Evolutionary conservation across 345 rosid species (phyloP).

Genomic region (Eucalyptus dawsonii): DNA sequence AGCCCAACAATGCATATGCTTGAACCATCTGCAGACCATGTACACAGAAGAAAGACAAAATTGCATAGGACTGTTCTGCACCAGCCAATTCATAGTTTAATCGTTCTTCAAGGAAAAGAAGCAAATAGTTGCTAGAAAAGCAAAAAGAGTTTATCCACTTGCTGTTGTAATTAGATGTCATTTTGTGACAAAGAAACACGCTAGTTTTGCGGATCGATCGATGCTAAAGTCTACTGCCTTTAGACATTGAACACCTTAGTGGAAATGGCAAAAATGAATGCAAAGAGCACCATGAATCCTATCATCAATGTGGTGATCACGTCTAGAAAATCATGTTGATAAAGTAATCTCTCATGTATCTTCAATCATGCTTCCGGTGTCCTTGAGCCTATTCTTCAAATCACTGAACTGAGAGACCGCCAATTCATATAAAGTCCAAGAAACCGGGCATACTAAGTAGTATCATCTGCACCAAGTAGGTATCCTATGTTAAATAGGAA

Average conservation of each 20-base stretch:
- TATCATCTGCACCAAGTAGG: constrained; percentile 44
- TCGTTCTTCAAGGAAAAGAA: not conserved
- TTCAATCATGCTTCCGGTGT: not conserved
- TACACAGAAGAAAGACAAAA: not conserved
- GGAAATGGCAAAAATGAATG: not conserved
- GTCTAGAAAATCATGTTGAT: constrained; percentile 10
- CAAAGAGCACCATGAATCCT: constrained; percentile 9
- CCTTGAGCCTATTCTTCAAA: not conserved
- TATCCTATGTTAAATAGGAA: constrained; percentile 7
- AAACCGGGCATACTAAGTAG: constrained; percentile 19
- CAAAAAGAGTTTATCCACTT: not conserved
- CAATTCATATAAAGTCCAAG: constrained; percentile 27
- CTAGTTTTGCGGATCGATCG: not conserved
- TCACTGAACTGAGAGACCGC: constrained; percentile 18
- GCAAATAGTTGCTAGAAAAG: not conserved
- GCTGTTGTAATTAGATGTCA: not conserved
- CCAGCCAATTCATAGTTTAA: not conserved
- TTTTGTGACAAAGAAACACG: not conserved
- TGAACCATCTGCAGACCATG: not conserved
- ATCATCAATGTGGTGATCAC: constrained; percentile 6
- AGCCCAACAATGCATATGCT: not conserved
- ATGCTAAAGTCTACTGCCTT: not conserved
- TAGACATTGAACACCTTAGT: constrained; percentile 20
- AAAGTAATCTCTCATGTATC: not conserved
- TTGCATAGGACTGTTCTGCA: not conserved